Percentiles rank a stretch among this genome's conserved stretches.
Evolutionary conservation across 768 basidiomycete genomes (phyloP).

Genomic region (Boletus subcaerulescens): DNA sequence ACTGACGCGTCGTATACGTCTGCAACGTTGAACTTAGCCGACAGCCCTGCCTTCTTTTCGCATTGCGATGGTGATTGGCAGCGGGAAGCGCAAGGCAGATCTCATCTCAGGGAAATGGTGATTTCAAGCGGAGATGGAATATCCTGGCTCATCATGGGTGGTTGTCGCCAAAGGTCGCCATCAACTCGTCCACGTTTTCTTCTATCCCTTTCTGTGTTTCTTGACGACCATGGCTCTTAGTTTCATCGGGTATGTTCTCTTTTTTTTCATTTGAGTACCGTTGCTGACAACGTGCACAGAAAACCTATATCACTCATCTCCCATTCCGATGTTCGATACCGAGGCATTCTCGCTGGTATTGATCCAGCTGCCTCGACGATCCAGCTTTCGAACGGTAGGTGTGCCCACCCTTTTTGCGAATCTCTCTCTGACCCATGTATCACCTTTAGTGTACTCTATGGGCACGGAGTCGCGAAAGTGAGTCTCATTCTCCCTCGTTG

Average conservation of each 20-base stretch:
- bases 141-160: constrained; percentile 4
- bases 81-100: too few relatives aligned
- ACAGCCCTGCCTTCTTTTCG: too few relatives aligned
- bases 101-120: background rate
- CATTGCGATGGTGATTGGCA: too few relatives aligned
- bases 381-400: constrained; percentile 77
- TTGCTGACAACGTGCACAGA: constrained; percentile 38
- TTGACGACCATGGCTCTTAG: constrained; percentile 58
- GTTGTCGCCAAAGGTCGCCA: constrained; percentile 9
- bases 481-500: constrained; percentile 21
- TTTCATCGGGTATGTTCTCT: constrained; percentile 62
- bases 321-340: constrained; percentile 87
- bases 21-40: too few relatives aligned
- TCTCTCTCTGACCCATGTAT: background rate
- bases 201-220: constrained; percentile 9
- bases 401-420: background rate
- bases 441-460: constrained; percentile 71
- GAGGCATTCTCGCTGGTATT: constrained; percentile 83
- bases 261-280: background rate
- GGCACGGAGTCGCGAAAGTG: constrained; percentile 83
- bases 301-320: constrained; percentile 90
- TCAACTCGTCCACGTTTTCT: constrained; percentile 19
- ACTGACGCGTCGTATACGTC: too few relatives aligned
- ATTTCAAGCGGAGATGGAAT: constrained; percentile 32
- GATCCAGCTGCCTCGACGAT: constrained; percentile 85